phyloP scores from a whole-genome alignment of 139 green algal species.

The Pleodorina starrii region DNA sequence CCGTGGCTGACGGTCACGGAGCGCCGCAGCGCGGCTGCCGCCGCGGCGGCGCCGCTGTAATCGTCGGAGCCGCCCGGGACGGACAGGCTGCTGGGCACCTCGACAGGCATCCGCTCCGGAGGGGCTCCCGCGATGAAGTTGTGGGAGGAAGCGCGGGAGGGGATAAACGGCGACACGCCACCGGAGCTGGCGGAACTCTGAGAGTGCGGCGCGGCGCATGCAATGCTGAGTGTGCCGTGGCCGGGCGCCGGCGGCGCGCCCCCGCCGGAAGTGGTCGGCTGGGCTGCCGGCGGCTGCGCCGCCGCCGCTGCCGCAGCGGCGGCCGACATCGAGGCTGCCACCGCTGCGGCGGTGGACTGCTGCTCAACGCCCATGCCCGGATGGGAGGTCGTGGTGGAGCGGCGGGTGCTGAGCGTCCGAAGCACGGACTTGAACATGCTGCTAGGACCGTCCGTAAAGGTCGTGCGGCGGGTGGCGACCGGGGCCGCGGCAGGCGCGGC shows the following conservation, averaged over 20 bases:
- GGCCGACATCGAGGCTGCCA: no score
- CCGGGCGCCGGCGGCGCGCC: background rate
- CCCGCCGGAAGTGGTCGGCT: background rate
- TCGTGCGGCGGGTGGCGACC: background rate
- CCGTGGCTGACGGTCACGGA: slow-evolving; percentile 10
- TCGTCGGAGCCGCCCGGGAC: background rate
- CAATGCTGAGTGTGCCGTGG: background rate
- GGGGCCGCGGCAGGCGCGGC: background rate
- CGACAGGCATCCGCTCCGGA: background rate
- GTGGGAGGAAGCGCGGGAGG: slow-evolving; percentile 22
- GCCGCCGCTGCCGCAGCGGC: background rate
- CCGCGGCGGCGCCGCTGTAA: background rate
- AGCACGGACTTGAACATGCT: slow-evolving; percentile 46
- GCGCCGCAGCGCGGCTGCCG: slow-evolving; percentile 4
- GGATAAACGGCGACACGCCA: slow-evolving; percentile 31
- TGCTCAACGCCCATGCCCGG: background rate
- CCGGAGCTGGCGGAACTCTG: background rate
- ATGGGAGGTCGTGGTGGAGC: background rate
- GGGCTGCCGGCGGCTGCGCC: background rate
- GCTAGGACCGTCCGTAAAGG: slow-evolving; percentile 15
- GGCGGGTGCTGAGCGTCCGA: slow-evolving; percentile 42
- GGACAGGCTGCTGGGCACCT: background rate
- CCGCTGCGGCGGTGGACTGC: background rate
- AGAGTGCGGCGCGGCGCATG: background rate
- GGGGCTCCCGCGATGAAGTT: slow-evolving; percentile 27